A percentile compares a stretch with the other conserved stretches of the same genome.
Conservation (phyloP, 164 flowering plant species). For the Pachysandra terminalis region DNA sequence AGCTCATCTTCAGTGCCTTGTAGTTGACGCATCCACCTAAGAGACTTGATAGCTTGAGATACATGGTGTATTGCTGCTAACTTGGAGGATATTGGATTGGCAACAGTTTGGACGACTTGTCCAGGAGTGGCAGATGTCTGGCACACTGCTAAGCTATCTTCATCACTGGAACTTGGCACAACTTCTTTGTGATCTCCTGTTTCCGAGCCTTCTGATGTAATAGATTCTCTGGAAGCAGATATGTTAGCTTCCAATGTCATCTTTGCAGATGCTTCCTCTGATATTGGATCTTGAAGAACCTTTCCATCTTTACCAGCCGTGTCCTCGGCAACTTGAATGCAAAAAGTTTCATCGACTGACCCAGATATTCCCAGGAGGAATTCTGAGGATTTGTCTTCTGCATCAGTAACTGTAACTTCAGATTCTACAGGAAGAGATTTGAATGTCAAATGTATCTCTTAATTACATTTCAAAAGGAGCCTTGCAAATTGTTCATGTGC, state of each 20-base stretch:
- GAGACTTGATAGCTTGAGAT: constrained; percentile 94
- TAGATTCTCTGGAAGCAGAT: constrained; percentile 22
- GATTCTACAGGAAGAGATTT: constrained; percentile 55
- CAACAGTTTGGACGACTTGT: constrained; percentile 41
- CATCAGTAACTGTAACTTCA: constrained; percentile 51
- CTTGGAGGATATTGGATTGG: constrained; percentile 84
- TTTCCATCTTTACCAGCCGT: constrained; percentile 16
- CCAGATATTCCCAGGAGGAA: constrained; percentile 32
- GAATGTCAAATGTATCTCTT: constrained; percentile 57
- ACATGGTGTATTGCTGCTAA: constrained; percentile 97
- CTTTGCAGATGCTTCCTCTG: constrained; percentile 26
- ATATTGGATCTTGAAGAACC: constrained; percentile 18
- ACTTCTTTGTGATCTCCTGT: constrained; percentile 15
- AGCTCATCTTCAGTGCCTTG: constrained; percentile 46
- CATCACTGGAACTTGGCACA: constrained; percentile 13
- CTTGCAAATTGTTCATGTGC: constrained; percentile 99
- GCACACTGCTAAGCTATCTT: constrained; percentile 31
- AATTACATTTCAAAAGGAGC: constrained; percentile 66
- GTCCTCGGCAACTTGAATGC: constrained; percentile 24
- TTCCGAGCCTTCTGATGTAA: constrained; percentile 18
- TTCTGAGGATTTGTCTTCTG: constrained; percentile 55
- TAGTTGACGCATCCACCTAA: constrained; percentile 82
- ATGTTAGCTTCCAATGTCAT: constrained; percentile 24
- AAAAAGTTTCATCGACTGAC: constrained; percentile 31
- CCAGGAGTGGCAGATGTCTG: constrained; percentile 29